Evolutionary conservation across 352 stramenopile genomes (phyloP), one percentile per base, ranked within the genome.

Genomic region (Blastocystis sp.): DNA sequence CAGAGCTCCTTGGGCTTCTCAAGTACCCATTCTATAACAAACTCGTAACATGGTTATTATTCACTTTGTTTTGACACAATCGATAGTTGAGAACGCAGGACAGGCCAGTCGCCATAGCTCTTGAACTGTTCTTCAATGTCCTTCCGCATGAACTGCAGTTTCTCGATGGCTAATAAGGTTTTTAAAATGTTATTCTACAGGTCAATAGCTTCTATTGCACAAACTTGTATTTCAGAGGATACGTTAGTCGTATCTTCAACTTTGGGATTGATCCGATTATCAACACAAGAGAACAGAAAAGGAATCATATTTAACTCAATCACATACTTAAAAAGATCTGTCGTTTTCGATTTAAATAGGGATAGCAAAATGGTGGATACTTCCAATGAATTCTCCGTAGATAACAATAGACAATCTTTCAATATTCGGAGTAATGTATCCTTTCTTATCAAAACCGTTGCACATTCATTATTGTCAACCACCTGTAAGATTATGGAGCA

Each of bases 291-390:
- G 18, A 65, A 47, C 24, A 85, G 56, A 3, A 16, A 8, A n/a
- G 73, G 30, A 45, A 85, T 43, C 3, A 65, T 26, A 45, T 85
- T 66, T 37, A 85, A 37, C 56, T 50, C 54, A 24, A 39, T 65
- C 73, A 85, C 26, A 45, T 85, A 85, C 47, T 85, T 24, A 11
- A 64, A 20, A 30, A 59, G 43, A 5, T 85, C 73, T 24, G 53
- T 34, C 34, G 45, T 62, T 13, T 50, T 56, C 20, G 26, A 54
- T 30, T 62, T 65, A 45, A 85, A 85, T 26, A 85, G 56, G 1
- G 34, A 47, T 18, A 68, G 39, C 50, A 85, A n/a, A 24, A 66
- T n/a, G 34, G 26, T 45, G 11, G 45, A 43, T 20, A 69, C 73
- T 37, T 54, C 34, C 54, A 85, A 1, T n/a, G 45, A 66, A n/a